Percentiles rank a stretch among this genome's conserved stretches.
Evolutionary conservation across 768 basidiomycete genomes (phyloP).

Genomic region (Termitomyces sp.): DNA sequence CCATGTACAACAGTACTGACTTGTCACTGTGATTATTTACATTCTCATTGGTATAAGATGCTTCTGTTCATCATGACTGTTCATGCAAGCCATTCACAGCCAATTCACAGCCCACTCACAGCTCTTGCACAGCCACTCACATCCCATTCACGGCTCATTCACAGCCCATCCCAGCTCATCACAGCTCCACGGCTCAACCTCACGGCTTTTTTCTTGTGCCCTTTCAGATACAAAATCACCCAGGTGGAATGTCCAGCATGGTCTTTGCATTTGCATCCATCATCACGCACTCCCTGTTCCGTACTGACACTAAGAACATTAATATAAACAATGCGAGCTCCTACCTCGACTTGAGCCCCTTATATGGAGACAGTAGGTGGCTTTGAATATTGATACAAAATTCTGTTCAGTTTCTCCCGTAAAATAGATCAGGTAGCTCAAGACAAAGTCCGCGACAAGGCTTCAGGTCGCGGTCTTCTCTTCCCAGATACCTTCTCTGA

Average conservation of each 20-base stretch:
- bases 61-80: too few relatives aligned
- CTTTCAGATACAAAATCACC: slow-evolving; percentile 29
- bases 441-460: slow-evolving; percentile 44
- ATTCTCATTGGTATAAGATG: too few relatives aligned
- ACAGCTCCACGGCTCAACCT: too few relatives aligned
- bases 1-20: too few relatives aligned
- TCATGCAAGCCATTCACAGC: too few relatives aligned
- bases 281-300: slow-evolving; percentile 47
- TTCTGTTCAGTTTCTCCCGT: not conserved
- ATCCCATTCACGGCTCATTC: too few relatives aligned
- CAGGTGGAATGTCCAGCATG: slow-evolving; percentile 55
- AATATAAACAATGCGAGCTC: slow-evolving; percentile 50
- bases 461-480: slow-evolving; percentile 44
- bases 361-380: slow-evolving; percentile 48
- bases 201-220: too few relatives aligned
- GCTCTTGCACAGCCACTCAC: too few relatives aligned
- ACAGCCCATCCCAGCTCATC: too few relatives aligned
- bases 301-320: slow-evolving; percentile 38
- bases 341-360: slow-evolving; percentile 53
- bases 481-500: slow-evolving; percentile 55
- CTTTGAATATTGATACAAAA: not conserved
- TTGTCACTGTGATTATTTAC: too few relatives aligned
- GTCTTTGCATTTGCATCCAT: slow-evolving; percentile 62
- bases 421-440: slow-evolving; percentile 29
- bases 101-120: too few relatives aligned